Evolutionary conservation across 2,329 filamentous ascomycete species (phyloP), one percentile per base, ranked within the genome.

Genomic region (Clonostachys rosea): DNA sequence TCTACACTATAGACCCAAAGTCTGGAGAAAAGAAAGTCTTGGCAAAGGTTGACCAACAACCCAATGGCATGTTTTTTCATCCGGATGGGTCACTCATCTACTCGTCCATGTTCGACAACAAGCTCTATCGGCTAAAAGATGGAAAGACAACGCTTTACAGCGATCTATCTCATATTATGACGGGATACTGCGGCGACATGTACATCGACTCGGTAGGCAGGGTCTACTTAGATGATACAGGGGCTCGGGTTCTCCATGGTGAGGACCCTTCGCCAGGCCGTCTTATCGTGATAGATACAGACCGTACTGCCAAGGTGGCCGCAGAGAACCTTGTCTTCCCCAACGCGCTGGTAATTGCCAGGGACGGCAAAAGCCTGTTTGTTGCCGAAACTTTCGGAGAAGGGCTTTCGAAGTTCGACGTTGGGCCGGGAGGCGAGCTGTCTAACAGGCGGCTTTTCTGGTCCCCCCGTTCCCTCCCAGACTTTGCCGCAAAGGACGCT

Each of bases 151-250:
- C 13, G n/a, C 43, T 44, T 11, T 44, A 44, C 10, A 34, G 30
- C 4, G 43, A 44, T 18, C 16, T 44, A 16, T 34, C 20, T 44
- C n/a, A 34, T 16, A 44, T 30, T 5, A 44, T 44, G 43, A 44
- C 43, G 9, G 43, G 43, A 9, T 44, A 44, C n/a, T 44, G 43
- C 34, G 43, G 43, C 9, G 43, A 44, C 43, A 44, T 44, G 43
- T 30, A 16, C 24, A 44, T 44, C 43, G 43, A 44, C 43, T 8
- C 34, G 30, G n/a, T 8, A 4, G 43, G 43, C 10, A n/a, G 24
- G 5, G 40, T 42, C 7, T 42, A 17, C 12, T 17, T 42, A 30
- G 40, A 42, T 13, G 40, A 42, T 20, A 42, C 40, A 11, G 40
- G 40, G n/a, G 40, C 40, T 13, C 40, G 40, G 8, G 40, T 42